These are phyloP conservation scores for Exophiala spinifera DNA, from an alignment of 2,329 filamentous ascomycete genomes.

Conservation along the genomic window DNA sequence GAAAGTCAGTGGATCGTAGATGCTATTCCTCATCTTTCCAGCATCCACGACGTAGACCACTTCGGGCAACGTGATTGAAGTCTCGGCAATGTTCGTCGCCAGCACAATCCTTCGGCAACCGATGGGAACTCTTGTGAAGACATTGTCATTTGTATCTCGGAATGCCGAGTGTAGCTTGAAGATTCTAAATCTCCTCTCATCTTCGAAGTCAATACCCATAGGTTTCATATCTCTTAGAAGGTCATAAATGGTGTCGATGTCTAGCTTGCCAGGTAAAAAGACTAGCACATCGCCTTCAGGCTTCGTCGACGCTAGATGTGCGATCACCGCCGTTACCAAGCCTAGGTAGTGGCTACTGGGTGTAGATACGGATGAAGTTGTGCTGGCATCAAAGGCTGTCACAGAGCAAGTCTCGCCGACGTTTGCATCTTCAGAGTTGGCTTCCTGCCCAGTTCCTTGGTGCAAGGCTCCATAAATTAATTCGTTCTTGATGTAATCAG, in stretches of 20 bases:
- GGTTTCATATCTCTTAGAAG: slow-evolving; percentile 31
- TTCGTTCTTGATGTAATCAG: slow-evolving; percentile 12
- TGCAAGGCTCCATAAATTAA: slow-evolving; percentile 7
- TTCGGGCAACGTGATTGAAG: slow-evolving; percentile 95
- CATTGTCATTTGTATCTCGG: slow-evolving; percentile 42
- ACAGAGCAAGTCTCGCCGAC: background rate
- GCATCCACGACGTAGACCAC: slow-evolving; percentile 95
- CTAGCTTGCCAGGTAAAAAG: slow-evolving; percentile 89
- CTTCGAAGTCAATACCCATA: slow-evolving; percentile 41
- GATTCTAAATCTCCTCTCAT: slow-evolving; percentile 42
- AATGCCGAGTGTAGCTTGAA: slow-evolving; percentile 48
- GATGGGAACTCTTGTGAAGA: slow-evolving; percentile 40
- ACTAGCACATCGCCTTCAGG: slow-evolving; percentile 70
- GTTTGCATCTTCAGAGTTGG: background rate
- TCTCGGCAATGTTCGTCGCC: slow-evolving; percentile 96
- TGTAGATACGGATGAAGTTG: background rate
- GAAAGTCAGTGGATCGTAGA: slow-evolving; percentile 17
- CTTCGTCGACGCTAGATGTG: slow-evolving; percentile 45
- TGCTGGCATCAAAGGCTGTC: no score
- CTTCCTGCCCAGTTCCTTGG: background rate
- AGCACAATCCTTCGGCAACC: slow-evolving; percentile 89
- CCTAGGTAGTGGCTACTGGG: slow-evolving; percentile 26
- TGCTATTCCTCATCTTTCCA: slow-evolving; percentile 60
- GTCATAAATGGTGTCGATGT: slow-evolving; percentile 69
- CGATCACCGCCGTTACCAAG: slow-evolving; percentile 44